Evolutionary conservation across 345 rosid genomes (phyloP).

Genomic region (Eucalyptus cloeziana): DNA sequence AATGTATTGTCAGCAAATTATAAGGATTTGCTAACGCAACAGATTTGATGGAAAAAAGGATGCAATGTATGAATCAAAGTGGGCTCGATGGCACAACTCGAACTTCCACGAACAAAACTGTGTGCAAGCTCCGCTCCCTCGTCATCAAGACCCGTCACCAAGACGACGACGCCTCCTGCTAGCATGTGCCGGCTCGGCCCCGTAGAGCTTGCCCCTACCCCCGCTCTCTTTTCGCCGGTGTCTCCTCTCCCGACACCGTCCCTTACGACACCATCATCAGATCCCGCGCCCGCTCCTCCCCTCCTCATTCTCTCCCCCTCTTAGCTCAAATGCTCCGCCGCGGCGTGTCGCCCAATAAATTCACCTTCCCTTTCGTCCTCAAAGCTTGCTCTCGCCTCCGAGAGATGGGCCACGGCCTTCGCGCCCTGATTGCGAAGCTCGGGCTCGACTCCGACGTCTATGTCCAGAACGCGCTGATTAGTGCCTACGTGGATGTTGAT

Average conservation of each 20-base stretch:
- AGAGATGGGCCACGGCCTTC: slow-evolving; percentile 1
- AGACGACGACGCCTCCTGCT: slow-evolving; percentile 6
- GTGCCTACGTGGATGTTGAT: slow-evolving; percentile 7
- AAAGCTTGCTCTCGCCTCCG: slow-evolving; percentile 28
- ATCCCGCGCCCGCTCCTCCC: slow-evolving; percentile 17
- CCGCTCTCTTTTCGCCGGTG: slow-evolving; percentile 5
- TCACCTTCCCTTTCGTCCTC: slow-evolving; percentile 43
- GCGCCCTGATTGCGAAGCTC: slow-evolving; percentile 19
- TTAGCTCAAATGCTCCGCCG: slow-evolving; percentile 20
- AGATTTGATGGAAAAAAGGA: background rate
- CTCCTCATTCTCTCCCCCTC: slow-evolving; percentile 15
- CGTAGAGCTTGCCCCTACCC: slow-evolving; percentile 15
- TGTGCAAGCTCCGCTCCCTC: slow-evolving; percentile 11
- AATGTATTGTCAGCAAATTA: background rate
- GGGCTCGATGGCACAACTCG: background rate
- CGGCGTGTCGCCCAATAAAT: slow-evolving; percentile 14
- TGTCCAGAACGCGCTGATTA: slow-evolving; percentile 20
- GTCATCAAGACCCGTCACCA: slow-evolving; percentile 6
- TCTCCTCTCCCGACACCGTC: slow-evolving; percentile 16
- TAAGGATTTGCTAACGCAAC: background rate
- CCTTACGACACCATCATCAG: slow-evolving; percentile 35
- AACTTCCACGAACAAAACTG: slow-evolving; percentile 1
- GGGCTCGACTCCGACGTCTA: slow-evolving; percentile 16
- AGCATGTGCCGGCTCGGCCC: slow-evolving; percentile 5
- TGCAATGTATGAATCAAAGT: background rate